These are phyloP conservation scores for Phoenix roebelenii DNA, from an alignment of 176 grass and related monocot species.

Conservation along the genomic window DNA sequence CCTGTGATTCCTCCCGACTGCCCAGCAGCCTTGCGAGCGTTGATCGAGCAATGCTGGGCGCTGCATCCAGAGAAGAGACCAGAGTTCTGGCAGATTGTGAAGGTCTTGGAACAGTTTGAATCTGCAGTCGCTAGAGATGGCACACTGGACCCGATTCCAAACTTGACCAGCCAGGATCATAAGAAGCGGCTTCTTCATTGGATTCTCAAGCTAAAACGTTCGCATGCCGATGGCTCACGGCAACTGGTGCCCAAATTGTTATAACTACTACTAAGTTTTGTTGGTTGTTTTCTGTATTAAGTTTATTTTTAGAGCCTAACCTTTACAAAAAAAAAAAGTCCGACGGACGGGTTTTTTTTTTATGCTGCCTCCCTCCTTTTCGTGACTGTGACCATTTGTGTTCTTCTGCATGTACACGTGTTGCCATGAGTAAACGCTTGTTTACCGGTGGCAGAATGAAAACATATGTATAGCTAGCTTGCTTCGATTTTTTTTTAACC, in stretches of 20 bases:
- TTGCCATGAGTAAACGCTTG: too few relatives aligned
- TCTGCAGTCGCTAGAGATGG: slow-evolving; percentile 43
- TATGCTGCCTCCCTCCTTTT: too few relatives aligned
- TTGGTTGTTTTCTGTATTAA: too few relatives aligned
- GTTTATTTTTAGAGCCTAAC: too few relatives aligned
- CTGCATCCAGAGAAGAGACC: slow-evolving; percentile 70
- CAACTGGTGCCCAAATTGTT: neutral
- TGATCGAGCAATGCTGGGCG: slow-evolving; percentile 77
- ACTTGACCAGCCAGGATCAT: slow-evolving; percentile 43
- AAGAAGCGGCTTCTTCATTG: slow-evolving; percentile 59
- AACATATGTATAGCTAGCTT: too few relatives aligned
- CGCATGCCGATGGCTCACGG: slow-evolving; percentile 1
- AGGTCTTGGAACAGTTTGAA: slow-evolving; percentile 57
- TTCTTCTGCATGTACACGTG: too few relatives aligned
- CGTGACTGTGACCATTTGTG: too few relatives aligned
- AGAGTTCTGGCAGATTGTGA: slow-evolving; percentile 84
- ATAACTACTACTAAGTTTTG: too few relatives aligned
- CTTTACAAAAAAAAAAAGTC: too few relatives aligned
- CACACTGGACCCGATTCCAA: slow-evolving; percentile 40
- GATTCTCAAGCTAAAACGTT: slow-evolving; percentile 62
- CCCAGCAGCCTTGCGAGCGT: slow-evolving; percentile 32
- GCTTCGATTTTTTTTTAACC: too few relatives aligned
- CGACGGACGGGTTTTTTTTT: too few relatives aligned
- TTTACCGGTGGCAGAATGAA: too few relatives aligned
- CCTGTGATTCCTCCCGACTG: slow-evolving; percentile 54